Base-by-base conservation (phyloP, 441 rosid genomes). In the Euphorbia schlechtendalii region DNA sequence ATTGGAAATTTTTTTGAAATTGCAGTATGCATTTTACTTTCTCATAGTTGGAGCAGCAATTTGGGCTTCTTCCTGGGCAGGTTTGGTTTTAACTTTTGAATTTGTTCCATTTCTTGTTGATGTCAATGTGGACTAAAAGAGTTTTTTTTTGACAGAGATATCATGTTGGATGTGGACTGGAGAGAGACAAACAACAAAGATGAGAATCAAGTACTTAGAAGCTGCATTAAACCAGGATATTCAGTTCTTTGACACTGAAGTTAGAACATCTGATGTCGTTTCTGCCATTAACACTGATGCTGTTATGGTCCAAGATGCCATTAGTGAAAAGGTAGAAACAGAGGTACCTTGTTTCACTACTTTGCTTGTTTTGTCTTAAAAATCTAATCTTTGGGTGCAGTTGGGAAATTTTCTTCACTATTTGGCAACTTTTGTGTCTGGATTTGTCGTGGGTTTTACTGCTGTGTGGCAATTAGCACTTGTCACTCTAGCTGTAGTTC, bases 121-220 rank as follows among this genome's bases (percentile, higher is more conserved):
- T 51, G n/a, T 60, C 43, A 41, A n/a, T 53, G 38, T 63, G 21
- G 53, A 54, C 56, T 70, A 63, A 59, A 65, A 40, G 36, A 55
- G 54, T 59, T 64, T 46, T 46, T 66, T 70, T 67, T 57, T 28
- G 69, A 65, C 83, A 87, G 99, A 94, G 80, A 94, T 94, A 68
- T 94, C 99, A 4, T 94, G 99, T 77, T 94, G 99, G 99, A 94
- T 94, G 99, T 94, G 99, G 99, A 94, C 92, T 38, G 99, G 99
- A 59, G 99, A 94, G 78, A 87, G 99, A 77, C 99, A 94, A 70
- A 70, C 99, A 52, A 94, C 98, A 40, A 94, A 72, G 88, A 94
- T 94, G 99, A 91, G 99, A 81, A 91, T 94, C 75, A 91, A 87
- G 81, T 94, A 89, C 74, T 71, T 94, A 55, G 99, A 94, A 83